Evolutionary conservation across 345 rosid genomes (phyloP).

Genomic region (Carallia pectinifolia): DNA sequence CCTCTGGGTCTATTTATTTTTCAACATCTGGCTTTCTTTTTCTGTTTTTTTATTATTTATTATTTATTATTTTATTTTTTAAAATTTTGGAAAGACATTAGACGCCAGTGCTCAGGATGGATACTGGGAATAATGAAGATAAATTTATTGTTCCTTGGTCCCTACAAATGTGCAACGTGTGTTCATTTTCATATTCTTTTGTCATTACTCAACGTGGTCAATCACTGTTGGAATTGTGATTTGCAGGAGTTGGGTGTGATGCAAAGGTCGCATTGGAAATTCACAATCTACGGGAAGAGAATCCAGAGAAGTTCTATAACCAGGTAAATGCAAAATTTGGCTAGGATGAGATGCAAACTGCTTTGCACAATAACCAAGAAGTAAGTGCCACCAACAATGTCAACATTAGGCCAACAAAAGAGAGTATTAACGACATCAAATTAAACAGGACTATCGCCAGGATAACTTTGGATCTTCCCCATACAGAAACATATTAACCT

Average conservation of each 20-base stretch:
- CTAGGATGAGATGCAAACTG: slow-evolving; percentile 5
- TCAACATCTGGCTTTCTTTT: no score
- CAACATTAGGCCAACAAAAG: neutral
- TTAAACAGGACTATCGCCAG: neutral
- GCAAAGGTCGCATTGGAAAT: slow-evolving; percentile 91
- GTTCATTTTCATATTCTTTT: slow-evolving; percentile 11
- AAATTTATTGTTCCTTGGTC: no score
- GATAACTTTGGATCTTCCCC: neutral
- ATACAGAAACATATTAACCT: neutral
- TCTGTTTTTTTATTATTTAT: no score
- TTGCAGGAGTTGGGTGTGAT: slow-evolving; percentile 81
- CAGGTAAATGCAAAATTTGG: slow-evolving; percentile 46
- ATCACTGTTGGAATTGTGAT: slow-evolving; percentile 11
- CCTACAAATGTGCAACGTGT: neutral
- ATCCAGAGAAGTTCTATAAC: slow-evolving; percentile 78
- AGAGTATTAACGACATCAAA: neutral
- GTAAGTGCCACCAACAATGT: neutral
- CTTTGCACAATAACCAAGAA: slow-evolving; percentile 5
- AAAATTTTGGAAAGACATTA: no score
- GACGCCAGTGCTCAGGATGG: no score
- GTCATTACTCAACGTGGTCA: neutral
- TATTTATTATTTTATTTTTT: no score
- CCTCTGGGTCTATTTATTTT: no score
- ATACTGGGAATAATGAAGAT: no score
- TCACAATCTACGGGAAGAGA: slow-evolving; percentile 78